Percentiles rank a stretch among this genome's conserved stretches.
Conservation (phyloP, 345 rosid genomes). For the Rhizophora apiculata region DNA sequence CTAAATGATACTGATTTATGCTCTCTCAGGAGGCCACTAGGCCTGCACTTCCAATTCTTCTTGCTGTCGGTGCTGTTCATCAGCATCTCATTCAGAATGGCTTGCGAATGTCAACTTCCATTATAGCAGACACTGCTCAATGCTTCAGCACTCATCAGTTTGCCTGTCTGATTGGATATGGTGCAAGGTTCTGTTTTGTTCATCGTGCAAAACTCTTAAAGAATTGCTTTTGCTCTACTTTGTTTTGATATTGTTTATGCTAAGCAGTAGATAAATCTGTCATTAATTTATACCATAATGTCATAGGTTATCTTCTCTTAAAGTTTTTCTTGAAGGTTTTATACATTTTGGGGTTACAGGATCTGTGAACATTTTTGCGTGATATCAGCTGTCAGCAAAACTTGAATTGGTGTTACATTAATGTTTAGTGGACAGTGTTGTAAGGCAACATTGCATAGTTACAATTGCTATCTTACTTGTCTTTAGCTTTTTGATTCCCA, state of each 20-base stretch:
- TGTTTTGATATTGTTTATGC: neutral
- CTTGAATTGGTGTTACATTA: neutral
- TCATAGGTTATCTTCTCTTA: neutral
- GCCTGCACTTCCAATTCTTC: constrained; percentile 91
- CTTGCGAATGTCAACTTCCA: constrained; percentile 87
- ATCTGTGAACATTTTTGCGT: neutral
- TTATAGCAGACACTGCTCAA: constrained; percentile 93
- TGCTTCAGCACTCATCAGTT: constrained; percentile 99
- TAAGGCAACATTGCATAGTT: neutral
- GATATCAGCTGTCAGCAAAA: neutral
- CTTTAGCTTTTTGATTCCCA: neutral
- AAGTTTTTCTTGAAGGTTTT: neutral
- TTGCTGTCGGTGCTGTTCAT: constrained; percentile 97
- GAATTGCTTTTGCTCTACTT: neutral
- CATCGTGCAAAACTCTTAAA: constrained; percentile 5
- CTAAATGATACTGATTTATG: constrained; percentile 8
- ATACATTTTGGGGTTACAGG: neutral
- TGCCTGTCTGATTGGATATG: constrained; percentile 96
- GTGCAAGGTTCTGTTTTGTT: constrained; percentile 69
- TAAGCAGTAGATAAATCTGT: neutral
- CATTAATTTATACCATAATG: neutral
- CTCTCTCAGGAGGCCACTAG: constrained; percentile 75
- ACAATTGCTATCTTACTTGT: neutral
- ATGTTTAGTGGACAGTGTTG: neutral
- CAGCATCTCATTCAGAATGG: constrained; percentile 99